Conservation (phyloP, 2,329 filamentous ascomycete genomes). For the Neonectria ditissima region DNA sequence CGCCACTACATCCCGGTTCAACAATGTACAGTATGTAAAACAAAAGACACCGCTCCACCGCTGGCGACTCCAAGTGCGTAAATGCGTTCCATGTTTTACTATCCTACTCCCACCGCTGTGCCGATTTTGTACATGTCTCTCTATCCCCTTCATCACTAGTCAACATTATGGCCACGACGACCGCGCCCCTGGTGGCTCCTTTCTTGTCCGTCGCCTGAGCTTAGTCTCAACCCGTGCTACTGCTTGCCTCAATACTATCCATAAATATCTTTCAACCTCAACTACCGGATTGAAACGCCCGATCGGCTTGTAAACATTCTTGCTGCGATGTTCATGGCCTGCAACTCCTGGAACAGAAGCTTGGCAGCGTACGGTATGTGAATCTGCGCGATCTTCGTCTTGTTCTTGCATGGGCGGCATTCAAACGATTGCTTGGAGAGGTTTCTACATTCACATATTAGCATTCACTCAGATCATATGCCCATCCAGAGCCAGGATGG, state of each 20-base stretch:
- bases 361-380: slow-evolving; percentile 99
- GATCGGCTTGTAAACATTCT: slow-evolving; percentile 95
- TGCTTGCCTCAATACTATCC: slow-evolving; percentile 8
- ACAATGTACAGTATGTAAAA: slow-evolving; percentile 10
- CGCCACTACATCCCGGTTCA: background rate
- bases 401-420: slow-evolving; percentile 98
- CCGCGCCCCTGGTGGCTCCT: slow-evolving; percentile 17
- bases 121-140: slow-evolving; percentile 36
- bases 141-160: slow-evolving; percentile 11
- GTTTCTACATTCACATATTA: slow-evolving; percentile 70
- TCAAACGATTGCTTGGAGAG: slow-evolving; percentile 96
- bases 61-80: slow-evolving; percentile 26
- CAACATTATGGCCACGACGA: slow-evolving; percentile 38
- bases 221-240: slow-evolving; percentile 15
- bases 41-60: slow-evolving; percentile 26
- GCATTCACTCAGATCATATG: slow-evolving; percentile 25
- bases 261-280: slow-evolving; percentile 3
- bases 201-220: slow-evolving; percentile 21
- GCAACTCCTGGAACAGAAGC: slow-evolving; percentile 96
- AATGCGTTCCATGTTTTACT: slow-evolving; percentile 42
- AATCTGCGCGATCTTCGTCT: slow-evolving; percentile 97
- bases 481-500: background rate
- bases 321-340: slow-evolving; percentile 97
- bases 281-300: slow-evolving; percentile 76
- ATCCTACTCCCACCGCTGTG: slow-evolving; percentile 34